Percentiles rank a stretch among this genome's conserved stretches.
phyloP scores from a whole-genome alignment of 2,329 filamentous ascomycete genomes.

The Thielaviopsis punctulata region DNA sequence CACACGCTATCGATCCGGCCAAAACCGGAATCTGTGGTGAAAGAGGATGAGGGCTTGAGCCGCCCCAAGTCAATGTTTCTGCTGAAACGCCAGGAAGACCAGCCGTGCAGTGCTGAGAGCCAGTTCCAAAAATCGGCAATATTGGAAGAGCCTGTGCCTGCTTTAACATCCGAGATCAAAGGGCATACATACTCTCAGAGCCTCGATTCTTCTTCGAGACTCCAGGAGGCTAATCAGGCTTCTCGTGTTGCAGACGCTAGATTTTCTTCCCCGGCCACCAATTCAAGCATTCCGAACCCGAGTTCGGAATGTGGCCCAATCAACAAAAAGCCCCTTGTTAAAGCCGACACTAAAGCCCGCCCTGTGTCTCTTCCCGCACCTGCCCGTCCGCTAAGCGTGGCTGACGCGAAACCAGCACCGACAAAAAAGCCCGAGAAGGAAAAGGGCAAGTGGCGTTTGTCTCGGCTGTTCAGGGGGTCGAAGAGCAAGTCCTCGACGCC shows the following conservation, averaged over 20 bases:
- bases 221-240: neutral
- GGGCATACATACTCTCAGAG: neutral
- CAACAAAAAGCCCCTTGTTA: neutral
- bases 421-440: neutral
- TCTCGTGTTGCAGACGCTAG: too few relatives aligned
- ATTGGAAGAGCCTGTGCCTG: neutral
- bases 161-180: neutral
- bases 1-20: neutral
- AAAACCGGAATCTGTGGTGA: neutral
- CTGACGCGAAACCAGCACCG: neutral
- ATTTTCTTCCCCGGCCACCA: neutral
- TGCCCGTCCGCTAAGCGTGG: neutral
- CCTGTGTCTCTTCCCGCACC: constrained; percentile 1
- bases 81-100: neutral
- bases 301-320: neutral
- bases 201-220: neutral
- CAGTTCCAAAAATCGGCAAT: neutral
- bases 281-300: neutral
- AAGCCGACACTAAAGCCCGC: neutral
- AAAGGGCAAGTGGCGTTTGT: constrained; percentile 4
- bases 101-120: too few relatives aligned
- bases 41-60: neutral
- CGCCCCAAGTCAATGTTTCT: neutral
- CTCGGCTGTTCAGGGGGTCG: neutral
- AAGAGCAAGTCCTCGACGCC: neutral